These are phyloP conservation scores for Trypanosoma theileri DNA, from an alignment of 208 protist species.

Conservation along the genomic window DNA sequence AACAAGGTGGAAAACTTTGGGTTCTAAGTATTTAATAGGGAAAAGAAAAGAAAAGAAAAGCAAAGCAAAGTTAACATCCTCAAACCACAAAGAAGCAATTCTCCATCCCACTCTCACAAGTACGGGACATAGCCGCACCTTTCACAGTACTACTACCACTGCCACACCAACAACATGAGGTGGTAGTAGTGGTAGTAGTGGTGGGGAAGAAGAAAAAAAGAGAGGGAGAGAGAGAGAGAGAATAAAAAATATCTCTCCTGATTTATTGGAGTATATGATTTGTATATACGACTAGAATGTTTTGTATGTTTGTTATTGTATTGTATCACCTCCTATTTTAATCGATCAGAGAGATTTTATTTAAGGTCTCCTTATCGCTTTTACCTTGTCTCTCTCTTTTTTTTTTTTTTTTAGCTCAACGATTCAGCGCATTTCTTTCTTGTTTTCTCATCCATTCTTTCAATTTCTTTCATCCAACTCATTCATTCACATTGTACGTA, in stretches of 20 bases:
- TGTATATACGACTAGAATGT: too few relatives aligned
- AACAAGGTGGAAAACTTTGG: too few relatives aligned
- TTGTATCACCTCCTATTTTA: not conserved
- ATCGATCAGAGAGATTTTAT: slow-evolving; percentile 12
- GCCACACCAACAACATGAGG: too few relatives aligned
- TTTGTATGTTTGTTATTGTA: too few relatives aligned
- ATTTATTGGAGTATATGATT: too few relatives aligned
- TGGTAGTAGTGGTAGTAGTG: too few relatives aligned
- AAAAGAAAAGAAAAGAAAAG: not conserved
- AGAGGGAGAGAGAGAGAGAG: too few relatives aligned
- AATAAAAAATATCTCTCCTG: too few relatives aligned
- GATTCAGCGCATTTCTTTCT: not conserved
- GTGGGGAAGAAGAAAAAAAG: too few relatives aligned
- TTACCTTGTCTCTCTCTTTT: slow-evolving; percentile 2
- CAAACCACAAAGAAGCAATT: not conserved
- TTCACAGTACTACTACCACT: too few relatives aligned
- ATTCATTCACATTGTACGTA: not conserved
- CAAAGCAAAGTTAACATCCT: not conserved
- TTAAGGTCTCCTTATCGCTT: too few relatives aligned
- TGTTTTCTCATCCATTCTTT: slow-evolving; percentile 13
- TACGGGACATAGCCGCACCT: not conserved
- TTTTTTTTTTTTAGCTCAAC: not conserved
- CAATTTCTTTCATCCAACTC: slow-evolving; percentile 4
- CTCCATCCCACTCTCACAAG: not conserved
- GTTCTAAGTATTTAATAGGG: not conserved